A percentile compares a stretch with the other conserved stretches of the same genome.
Evolutionary conservation across 2,329 filamentous ascomycete genomes (phyloP).

Genomic region (Epicoccum sorghinum): DNA sequence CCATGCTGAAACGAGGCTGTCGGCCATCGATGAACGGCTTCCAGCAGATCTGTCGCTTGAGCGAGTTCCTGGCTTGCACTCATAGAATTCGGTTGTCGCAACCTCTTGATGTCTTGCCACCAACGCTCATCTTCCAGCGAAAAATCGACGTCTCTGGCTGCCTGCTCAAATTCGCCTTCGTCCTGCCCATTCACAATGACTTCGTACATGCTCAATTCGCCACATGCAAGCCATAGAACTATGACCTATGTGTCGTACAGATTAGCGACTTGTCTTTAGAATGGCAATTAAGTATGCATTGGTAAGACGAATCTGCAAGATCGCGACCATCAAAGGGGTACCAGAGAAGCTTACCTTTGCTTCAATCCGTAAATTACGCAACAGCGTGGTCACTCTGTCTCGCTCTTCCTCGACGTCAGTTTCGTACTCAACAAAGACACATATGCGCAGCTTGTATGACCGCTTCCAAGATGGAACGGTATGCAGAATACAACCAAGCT

Average conservation of each 20-base stretch:
- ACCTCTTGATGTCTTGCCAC: constrained; percentile 76
- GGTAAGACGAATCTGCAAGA: too few species aligned
- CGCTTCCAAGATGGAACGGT: constrained; percentile 83
- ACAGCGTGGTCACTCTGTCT: constrained; percentile 71
- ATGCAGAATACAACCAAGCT: constrained; percentile 82
- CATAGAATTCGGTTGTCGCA: constrained; percentile 45
- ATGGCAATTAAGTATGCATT: too few species aligned
- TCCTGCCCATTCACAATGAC: constrained; percentile 73
- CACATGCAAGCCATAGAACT: constrained; percentile 82
- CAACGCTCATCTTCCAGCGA: constrained; percentile 75
- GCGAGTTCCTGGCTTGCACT: constrained; percentile 53
- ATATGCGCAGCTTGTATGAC: constrained; percentile 73
- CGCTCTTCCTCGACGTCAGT: constrained; percentile 80
- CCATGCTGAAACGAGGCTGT: constrained; percentile 60
- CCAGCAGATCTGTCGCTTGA: constrained; percentile 53
- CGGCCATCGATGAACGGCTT: constrained; percentile 57
- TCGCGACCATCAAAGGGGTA: too few species aligned
- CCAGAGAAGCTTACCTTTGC: constrained; percentile 58
- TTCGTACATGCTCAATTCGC: constrained; percentile 74
- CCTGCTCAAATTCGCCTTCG: constrained; percentile 58
- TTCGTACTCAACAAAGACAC: constrained; percentile 90
- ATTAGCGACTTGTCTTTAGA: not conserved
- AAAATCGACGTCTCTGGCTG: constrained; percentile 66
- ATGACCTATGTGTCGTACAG: constrained; percentile 51
- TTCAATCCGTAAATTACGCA: constrained; percentile 82